These are phyloP conservation scores for Colletotrichum lentis DNA, from an alignment of 2,329 filamentous ascomycete genomes.

Conservation along the genomic window DNA sequence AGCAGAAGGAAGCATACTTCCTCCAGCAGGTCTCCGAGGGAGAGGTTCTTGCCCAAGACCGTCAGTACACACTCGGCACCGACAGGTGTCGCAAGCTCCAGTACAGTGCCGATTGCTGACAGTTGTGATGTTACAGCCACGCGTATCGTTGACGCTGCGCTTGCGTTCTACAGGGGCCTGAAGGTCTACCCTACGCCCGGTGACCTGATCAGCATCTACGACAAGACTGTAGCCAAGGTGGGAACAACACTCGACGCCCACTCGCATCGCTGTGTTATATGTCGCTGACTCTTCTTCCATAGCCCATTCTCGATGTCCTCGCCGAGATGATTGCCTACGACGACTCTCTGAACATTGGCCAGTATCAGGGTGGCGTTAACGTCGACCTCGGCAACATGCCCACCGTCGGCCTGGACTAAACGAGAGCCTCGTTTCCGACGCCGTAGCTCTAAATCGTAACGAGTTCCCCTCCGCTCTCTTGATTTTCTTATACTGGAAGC, in stretches of 20 bases:
- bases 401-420: constrained; percentile 64
- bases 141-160: constrained; percentile 77
- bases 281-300: constrained; percentile 39
- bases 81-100: constrained; percentile 33
- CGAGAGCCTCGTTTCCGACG: constrained; percentile 1
- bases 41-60: constrained; percentile 82
- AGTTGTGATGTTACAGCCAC: constrained; percentile 16
- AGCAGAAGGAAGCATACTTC: constrained; percentile 96
- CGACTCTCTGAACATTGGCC: constrained; percentile 70
- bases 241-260: constrained; percentile 15
- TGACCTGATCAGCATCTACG: constrained; percentile 95
- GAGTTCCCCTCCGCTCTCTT: constrained; percentile 28
- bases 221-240: constrained; percentile 97
- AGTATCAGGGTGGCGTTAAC: constrained; percentile 44
- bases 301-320: constrained; percentile 93
- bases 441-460: constrained; percentile 12
- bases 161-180: constrained; percentile 97
- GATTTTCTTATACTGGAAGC: constrained; percentile 4
- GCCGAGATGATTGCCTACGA: constrained; percentile 98
- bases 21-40: constrained; percentile 93
- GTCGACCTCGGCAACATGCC: constrained; percentile 59
- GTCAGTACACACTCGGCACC: constrained; percentile 60
- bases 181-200: constrained; percentile 97
- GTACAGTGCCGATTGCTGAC: constrained; percentile 16
- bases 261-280: not conserved